Evolutionary conservation across 192 early-diverging fungal genomes (phyloP).

Genomic region (Helicostylum pulchrum): DNA sequence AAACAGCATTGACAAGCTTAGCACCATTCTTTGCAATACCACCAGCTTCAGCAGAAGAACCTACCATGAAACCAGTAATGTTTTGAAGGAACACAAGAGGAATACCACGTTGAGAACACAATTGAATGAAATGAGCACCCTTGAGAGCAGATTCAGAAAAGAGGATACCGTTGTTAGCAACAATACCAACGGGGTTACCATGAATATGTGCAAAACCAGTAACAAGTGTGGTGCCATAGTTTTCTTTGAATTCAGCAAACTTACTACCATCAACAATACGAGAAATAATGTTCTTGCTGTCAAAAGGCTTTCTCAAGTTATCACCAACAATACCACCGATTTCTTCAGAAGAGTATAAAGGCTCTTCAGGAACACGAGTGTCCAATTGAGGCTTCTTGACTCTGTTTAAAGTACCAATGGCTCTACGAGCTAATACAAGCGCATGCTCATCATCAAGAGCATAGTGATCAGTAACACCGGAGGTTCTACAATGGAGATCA

Average conservation of each 20-base stretch:
- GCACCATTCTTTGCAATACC: constrained; percentile 98
- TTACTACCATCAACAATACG: constrained; percentile 90
- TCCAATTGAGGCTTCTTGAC: constrained; percentile 55
- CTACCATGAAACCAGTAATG: constrained; percentile 98
- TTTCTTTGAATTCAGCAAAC: constrained; percentile 91
- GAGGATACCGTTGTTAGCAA: constrained; percentile 95
- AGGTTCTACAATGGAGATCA: constrained; percentile 90
- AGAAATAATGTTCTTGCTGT: constrained; percentile 89
- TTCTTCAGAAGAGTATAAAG: constrained; percentile 78
- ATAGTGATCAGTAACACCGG: constrained; percentile 94
- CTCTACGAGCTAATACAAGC: constrained; percentile 74
- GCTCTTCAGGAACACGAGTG: constrained; percentile 61
- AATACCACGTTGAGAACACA: constrained; percentile 84
- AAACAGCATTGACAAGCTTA: constrained; percentile 93
- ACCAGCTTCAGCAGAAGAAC: constrained; percentile 86
- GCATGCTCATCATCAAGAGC: constrained; percentile 88
- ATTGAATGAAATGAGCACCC: constrained; percentile 93
- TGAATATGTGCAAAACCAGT: constrained; percentile 90
- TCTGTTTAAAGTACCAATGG: constrained; percentile 86
- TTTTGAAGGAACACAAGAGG: constrained; percentile 94
- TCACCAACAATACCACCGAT: constrained; percentile 93
- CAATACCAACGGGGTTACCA: constrained; percentile 88
- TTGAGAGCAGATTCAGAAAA: constrained; percentile 93
- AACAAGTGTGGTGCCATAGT: constrained; percentile 85
- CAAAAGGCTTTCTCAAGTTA: constrained; percentile 84